Evolutionary conservation across 768 basidiomycete genomes (phyloP).

Genomic region (Crassisporium funariophilum): DNA sequence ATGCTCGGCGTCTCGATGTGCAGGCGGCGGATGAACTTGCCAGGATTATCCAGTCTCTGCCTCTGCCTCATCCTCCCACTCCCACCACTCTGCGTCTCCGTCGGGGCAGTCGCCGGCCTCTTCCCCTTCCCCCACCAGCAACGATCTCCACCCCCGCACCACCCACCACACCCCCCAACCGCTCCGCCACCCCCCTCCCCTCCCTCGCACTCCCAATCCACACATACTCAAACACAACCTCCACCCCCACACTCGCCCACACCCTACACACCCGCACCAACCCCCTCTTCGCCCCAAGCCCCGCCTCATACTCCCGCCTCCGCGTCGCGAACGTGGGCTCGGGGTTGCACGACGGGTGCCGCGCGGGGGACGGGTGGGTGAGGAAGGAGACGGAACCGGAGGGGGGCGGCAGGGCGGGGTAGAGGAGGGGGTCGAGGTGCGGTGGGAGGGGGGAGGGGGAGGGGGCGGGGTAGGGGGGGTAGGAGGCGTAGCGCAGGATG

Average conservation of each 20-base stretch:
- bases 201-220: constrained; percentile 59
- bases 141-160: background rate
- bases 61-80: constrained; percentile 1
- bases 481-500: constrained; percentile 61
- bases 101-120: too few relatives aligned
- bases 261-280: constrained; percentile 56
- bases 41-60: constrained; percentile 20
- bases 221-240: constrained; percentile 65
- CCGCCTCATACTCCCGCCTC: constrained; percentile 44
- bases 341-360: too few relatives aligned
- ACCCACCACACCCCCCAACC: constrained; percentile 17
- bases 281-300: constrained; percentile 51
- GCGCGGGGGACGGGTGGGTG: constrained; percentile 45
- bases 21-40: constrained; percentile 58
- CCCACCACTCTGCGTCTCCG: too few relatives aligned
- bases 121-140: background rate
- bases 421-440: constrained; percentile 33
- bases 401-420: constrained; percentile 60
- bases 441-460: constrained; percentile 13
- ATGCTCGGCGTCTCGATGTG: constrained; percentile 72
- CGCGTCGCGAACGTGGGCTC: constrained; percentile 37
- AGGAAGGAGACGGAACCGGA: constrained; percentile 57
- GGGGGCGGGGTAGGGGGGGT: constrained; percentile 18
- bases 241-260: constrained; percentile 57
- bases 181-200: constrained; percentile 24